Percentiles rank a stretch among this genome's conserved stretches.
These are phyloP conservation scores for Tylopilus subfusipes DNA, from an alignment of 768 basidiomycete genomes.

Conservation along the genomic window DNA sequence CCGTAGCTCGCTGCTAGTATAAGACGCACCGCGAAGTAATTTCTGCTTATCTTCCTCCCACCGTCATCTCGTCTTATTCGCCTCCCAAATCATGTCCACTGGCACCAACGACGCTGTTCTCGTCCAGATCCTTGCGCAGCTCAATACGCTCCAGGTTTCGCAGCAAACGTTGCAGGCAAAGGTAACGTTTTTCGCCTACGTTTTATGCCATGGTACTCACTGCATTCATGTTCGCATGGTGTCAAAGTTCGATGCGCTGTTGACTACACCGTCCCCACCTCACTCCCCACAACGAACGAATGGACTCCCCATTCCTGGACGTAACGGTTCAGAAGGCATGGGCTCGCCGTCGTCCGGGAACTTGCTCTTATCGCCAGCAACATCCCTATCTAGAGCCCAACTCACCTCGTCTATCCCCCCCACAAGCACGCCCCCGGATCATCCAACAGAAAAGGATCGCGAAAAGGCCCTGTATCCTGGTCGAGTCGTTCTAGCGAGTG, in stretches of 20 bases:
- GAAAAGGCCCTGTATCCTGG: constrained; percentile 79
- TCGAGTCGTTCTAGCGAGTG: constrained; percentile 80
- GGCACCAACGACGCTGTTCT: constrained; percentile 50
- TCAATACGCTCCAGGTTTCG: constrained; percentile 66
- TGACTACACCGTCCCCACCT: constrained; percentile 29
- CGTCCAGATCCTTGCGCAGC: constrained; percentile 68
- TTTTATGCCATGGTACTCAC: neutral
- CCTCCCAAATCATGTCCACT: constrained; percentile 26
- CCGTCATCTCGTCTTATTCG: constrained; percentile 13
- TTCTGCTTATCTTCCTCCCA: constrained; percentile 8
- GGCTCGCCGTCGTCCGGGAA: constrained; percentile 25
- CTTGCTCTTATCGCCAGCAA: constrained; percentile 30
- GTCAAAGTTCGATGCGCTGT: constrained; percentile 48
- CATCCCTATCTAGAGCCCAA: constrained; percentile 22
- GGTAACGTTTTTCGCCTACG: constrained; percentile 36
- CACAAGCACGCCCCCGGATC: constrained; percentile 17
- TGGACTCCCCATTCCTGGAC: constrained; percentile 27
- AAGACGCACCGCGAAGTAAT: neutral
- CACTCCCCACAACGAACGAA: constrained; percentile 25
- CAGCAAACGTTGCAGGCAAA: constrained; percentile 80
- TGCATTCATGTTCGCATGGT: neutral
- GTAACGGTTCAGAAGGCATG: constrained; percentile 4
- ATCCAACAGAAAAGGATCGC: constrained; percentile 53
- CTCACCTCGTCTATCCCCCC: constrained; percentile 29
- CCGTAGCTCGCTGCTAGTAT: neutral